These are phyloP conservation scores for Quambalaria eucalypti DNA, from an alignment of 1,284 basidiomycete genomes.

Conservation along the genomic window DNA sequence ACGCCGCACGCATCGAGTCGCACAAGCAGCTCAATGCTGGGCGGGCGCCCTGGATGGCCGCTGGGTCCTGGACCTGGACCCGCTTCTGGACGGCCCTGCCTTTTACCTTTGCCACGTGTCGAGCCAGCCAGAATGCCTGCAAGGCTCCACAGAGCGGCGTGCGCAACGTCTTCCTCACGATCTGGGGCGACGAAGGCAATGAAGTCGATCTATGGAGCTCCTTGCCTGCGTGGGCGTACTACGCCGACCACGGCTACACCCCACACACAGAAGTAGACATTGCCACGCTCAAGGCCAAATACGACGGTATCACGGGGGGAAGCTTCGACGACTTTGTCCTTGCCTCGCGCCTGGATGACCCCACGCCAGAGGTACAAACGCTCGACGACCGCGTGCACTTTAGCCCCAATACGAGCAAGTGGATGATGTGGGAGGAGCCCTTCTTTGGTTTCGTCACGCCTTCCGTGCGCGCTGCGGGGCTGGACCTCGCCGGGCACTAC, in stretches of 20 bases:
- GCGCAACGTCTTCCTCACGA: conserved; percentile 45
- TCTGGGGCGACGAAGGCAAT: conserved; percentile 49
- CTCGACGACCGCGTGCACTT: conserved; percentile 38
- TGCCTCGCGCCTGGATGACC: conserved; percentile 44
- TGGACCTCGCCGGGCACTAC: conserved; percentile 27
- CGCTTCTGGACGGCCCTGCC: conserved; percentile 49
- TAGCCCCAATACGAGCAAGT: conserved; percentile 47
- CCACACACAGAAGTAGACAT: conserved; percentile 30
- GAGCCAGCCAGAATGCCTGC: conserved; percentile 44
- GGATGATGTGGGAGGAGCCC: conserved; percentile 46
- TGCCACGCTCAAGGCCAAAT: conserved; percentile 18
- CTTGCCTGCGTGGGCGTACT: conserved; percentile 37
- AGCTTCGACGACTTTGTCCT: conserved; percentile 47
- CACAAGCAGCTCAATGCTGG: conserved; percentile 38
- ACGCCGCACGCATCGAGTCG: conserved; percentile 42
- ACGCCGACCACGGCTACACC: conserved; percentile 45
- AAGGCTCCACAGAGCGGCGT: conserved; percentile 37
- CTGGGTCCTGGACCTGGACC: conserved; percentile 48
- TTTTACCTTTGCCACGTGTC: conserved; percentile 47
- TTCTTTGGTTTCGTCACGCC: conserved; percentile 27
- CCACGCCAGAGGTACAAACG: conserved; percentile 10
- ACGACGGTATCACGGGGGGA: conserved; percentile 41
- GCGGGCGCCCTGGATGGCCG: conserved; percentile 46
- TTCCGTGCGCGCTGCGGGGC: conserved; percentile 15
- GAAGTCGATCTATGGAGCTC: conserved; percentile 37